Evolutionary conservation across 768 basidiomycete species (phyloP), one percentile per base, ranked within the genome.

Genomic region (Phylloporus sp.): DNA sequence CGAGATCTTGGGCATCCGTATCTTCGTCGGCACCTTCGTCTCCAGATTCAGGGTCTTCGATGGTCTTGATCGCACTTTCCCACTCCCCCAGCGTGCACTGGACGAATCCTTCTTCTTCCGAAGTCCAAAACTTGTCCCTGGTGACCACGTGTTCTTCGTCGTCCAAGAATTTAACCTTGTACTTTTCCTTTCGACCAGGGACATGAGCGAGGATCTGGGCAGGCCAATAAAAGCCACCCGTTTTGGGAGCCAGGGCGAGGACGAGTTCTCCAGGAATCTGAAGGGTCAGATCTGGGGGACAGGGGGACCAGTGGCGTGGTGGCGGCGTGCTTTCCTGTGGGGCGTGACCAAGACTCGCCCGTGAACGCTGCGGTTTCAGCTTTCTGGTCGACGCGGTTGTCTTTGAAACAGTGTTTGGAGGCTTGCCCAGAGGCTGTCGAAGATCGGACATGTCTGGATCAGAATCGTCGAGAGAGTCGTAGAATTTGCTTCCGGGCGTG

Each of bases 261-360:
- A 88, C 67, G 1, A 81, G 62, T 60, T 89, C 86, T 3, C 84
- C 87, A 3, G 84, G 85, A 29, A 87, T 77, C 14, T 74, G 63
- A 20, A 84, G 69, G 1, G 69, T 61, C 4, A 66, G 65, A 51
- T 86, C 81, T 3, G 70, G 63, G 14, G 65, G 70, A 5, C 75
- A 75, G 9, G 74, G 71, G 1, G 67, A 65, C 71, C 67, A 74
- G 9, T 24, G 35, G 4, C 34, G 50, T 1, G 52, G 18, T 37
- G 52, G 50, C 1, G 52, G 18, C 36, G 52, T n/a, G 13, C 15
- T 42, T 10, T 1, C 46, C 28, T 9, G 56, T 46, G 20, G 32
- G 18, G 22, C 59, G 48, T 49, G 52, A 22, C 55, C 46, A 39
- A 55, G 32, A 17, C 40, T 61, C 11, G 50, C 53, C 26, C 22